Evolutionary conservation across 352 stramenopile species (phyloP), one percentile per base, ranked within the genome.

Genomic region (Globisporangium ultimum): DNA sequence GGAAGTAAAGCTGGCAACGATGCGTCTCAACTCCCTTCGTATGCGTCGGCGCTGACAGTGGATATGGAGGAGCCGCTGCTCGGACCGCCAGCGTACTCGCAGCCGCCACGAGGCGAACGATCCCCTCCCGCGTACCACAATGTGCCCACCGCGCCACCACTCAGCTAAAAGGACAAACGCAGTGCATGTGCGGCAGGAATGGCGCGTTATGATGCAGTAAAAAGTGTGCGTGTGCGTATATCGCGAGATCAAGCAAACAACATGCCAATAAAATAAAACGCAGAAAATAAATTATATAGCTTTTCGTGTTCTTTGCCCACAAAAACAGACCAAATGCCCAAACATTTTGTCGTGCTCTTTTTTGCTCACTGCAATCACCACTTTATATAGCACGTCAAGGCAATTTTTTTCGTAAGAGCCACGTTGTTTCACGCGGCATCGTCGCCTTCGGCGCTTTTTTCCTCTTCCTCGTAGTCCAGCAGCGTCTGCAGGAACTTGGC

Each of bases 61-160:
- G 76, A 92, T 60, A 84, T 90, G 74, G 71, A 89, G 50, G 66
- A 89, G 63, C 80, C 83, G 18, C 75, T 92, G 43, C 67, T 92
- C 8, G 64, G 72, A 0, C 66, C 59, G 5, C 63, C 63, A 4
- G 63, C 68, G 28, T 82, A 86, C 59, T 61, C 76, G 38, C 55
- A 85, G 22, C 64, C 75, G 10, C 60, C 66, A 13, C 21, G 48
- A 14, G 67, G 72, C 32, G 69, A 88, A 17, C 21, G 41, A 17
- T 47, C 63, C 1, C 72, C 79, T 28, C 79, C 85, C 8, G 69
- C 79, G 9, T 80, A 82, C 53, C 59, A 86, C 13, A 78, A 90
- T 34, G 66, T 91, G 38, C 80, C 80, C 38, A 87, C 84, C 3
- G 84, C 84, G 6, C 84, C 84, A 12, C 79, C 80, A 2, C 61